Conservation (phyloP, 192 early-diverging fungal species). For the Coemansia sp. region DNA sequence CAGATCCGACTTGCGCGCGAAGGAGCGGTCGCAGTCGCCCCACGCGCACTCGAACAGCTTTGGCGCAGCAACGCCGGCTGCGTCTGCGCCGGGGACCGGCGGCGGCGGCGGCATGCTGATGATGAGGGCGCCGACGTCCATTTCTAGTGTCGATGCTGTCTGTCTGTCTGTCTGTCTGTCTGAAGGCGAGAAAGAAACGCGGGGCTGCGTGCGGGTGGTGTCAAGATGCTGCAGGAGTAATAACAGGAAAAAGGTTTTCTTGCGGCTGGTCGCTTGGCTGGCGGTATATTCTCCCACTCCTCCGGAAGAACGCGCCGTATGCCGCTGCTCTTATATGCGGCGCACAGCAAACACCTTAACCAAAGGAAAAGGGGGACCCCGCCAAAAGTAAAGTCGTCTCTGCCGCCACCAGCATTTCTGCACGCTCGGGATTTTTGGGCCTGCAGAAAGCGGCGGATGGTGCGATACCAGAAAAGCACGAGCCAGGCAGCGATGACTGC, state of each 20-base stretch:
- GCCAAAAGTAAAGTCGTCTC: not conserved
- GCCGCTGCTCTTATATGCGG: not conserved
- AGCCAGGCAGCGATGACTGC: conserved; percentile 22
- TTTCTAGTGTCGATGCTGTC: not conserved
- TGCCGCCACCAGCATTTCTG: not conserved
- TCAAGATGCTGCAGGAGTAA: not conserved
- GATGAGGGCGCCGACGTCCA: conserved; percentile 23
- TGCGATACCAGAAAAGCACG: conserved; percentile 21
- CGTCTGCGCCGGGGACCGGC: not conserved
- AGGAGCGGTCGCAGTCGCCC: conserved; percentile 65
- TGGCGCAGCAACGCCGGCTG: not conserved
- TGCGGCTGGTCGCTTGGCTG: too few relatives aligned
- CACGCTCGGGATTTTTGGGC: conserved; percentile 27
- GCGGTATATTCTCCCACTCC: not conserved
- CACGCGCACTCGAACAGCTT: conserved; percentile 55
- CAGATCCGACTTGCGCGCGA: conserved; percentile 73
- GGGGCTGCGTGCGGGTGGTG: not conserved
- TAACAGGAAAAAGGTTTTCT: not conserved
- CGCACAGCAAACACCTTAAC: not conserved
- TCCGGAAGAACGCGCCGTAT: not conserved
- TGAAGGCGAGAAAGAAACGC: not conserved
- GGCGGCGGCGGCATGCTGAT: not conserved
- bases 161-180: not conserved
- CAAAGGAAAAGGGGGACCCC: not conserved
- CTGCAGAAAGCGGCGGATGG: conserved; percentile 11